Base-by-base conservation (phyloP, 495 filamentous ascomycete genomes). In the Extremus antarcticus region DNA sequence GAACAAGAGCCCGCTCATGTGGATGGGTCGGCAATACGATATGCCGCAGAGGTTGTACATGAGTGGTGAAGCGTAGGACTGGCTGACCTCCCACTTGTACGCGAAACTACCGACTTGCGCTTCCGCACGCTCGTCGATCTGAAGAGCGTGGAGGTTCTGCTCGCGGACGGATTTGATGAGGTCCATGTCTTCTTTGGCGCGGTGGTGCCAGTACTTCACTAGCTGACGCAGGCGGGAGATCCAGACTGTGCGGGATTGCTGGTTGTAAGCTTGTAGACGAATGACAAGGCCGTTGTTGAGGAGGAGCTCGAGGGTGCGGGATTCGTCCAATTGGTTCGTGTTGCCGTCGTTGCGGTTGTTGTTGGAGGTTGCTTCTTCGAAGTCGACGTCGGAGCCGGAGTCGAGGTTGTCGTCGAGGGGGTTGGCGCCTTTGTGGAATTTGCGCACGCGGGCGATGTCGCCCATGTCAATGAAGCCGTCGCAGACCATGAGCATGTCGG, bases 41-140 rank as follows among this genome's bases (percentile, higher is more conserved):
- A 87, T 71, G 10, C 76, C 73, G 65, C 85, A 88, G 66, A 87
- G 76, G 60, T 88, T 83, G 67, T 86, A 86, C 19, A 88, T 63
- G 40, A 79, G 70, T 13, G 83, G 77, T 2, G 78, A 84, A 20
- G 85, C 82, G 53, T 76, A 74, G 1, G 82, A 78, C 54, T 81
- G 73, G 23, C 74, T 79, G 24, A 88, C 83, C 63, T 88, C 85
- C 85, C 85, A 88, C 57, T 87, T 87, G 43, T 72, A 68, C 0
- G 80, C 84, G 61, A 80, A 84, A 59, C 85, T 82, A 11, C 85
- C 85, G 19, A 88, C 64, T 29, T 76, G 66, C 1, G 85, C 81
- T 65, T 88, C 85, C 63, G 78, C 74, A 54, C 84, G 78, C 61
- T 88, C 85, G 57, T 88, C 85, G 48, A 88, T 83, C 45, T 77